Evolutionary conservation across 139 green algal species (phyloP), one percentile per base, ranked within the genome.

Genomic region (Chlorella sorokiniana): DNA sequence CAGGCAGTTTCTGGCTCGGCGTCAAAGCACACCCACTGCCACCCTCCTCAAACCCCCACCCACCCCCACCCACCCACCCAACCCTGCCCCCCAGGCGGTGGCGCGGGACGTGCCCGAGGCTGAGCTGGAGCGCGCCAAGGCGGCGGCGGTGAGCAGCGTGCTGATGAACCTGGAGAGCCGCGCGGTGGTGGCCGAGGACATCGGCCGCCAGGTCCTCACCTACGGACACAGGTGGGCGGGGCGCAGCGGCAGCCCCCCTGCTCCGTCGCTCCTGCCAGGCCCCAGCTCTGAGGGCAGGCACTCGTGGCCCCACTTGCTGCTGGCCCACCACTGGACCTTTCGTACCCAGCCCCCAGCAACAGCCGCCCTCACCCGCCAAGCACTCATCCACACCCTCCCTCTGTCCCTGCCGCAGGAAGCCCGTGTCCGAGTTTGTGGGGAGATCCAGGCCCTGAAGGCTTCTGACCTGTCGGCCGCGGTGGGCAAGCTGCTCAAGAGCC

Each of bases 111-210:
- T 96, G 52, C 84, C 78, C 33, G 86, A 87, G 1, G 86, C 88
- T 42, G 95, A 99, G 88, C 85, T 99, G 56, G 88, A 93, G 73
- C 89, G 96, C 27, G 96, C 96, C 81, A 98, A 98, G 93, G 72
- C 83, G 16, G 91, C 94, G 9, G 87, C 93, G 22, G 78, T 94
- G 40, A 91, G 83, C 61, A 84, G 90, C 62, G 93, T 99, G 44
- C 88, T 95, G 38, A 98, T 97, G 86, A 98, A 98, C 81, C 91
- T 99, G 37, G 96, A 99, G 87, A 94, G 88, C 75, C 93, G 94
- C 41, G 90, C 92, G 25, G 92, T 95, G 27, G 89, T 92, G n/a
- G 90, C 92, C 1, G 96, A 99, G 92, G 96, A 99, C 90, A 97
- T 99, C 33, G 96, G 96, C 3, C 84, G 95, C 38, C 96, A 99